phyloP scores from a whole-genome alignment of 495 filamentous ascomycete genomes.

The Amphirosellinia nigrospora region DNA sequence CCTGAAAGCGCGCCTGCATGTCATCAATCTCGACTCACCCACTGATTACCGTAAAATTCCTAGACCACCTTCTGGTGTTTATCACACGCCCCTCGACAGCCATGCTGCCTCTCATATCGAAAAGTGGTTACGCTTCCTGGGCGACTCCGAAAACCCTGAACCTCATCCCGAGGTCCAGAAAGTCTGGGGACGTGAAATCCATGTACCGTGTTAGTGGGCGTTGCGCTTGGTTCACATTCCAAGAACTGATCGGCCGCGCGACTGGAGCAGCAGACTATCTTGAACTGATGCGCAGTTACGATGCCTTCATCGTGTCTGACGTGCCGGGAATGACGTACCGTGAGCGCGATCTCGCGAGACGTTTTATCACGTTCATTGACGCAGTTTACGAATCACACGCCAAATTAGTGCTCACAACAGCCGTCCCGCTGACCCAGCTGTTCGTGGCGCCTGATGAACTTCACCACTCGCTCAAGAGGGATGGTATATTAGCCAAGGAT shows the following conservation, averaged over 20 bases:
- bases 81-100: conserved; percentile 78
- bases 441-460: conserved; percentile 88
- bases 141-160: conserved; percentile 77
- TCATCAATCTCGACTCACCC: conserved; percentile 92
- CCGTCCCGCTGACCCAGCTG: conserved; percentile 79
- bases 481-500: conserved; percentile 47
- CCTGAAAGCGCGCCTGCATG: conserved; percentile 77
- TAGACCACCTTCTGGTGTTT: conserved; percentile 90
- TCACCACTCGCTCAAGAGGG: conserved; percentile 53
- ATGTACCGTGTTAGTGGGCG: conserved; percentile 89
- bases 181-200: conserved; percentile 93
- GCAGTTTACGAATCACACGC: conserved; percentile 87
- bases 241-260: conserved; percentile 85
- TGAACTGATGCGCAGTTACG: conserved; percentile 88
- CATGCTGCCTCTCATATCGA: conserved; percentile 81
- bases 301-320: conserved; percentile 88
- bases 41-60: conserved; percentile 98
- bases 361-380: conserved; percentile 98
- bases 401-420: conserved; percentile 93
- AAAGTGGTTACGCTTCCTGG: conserved; percentile 93
- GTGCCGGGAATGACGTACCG: conserved; percentile 89
- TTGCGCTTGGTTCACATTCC: conserved; percentile 87
- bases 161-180: conserved; percentile 77
- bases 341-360: conserved; percentile 84
- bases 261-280: conserved; percentile 94